A percentile compares a stretch with the other conserved stretches of the same genome.
phyloP scores from a whole-genome alignment of 2,329 filamentous ascomycete species.

The Paradendryphiella salina region DNA sequence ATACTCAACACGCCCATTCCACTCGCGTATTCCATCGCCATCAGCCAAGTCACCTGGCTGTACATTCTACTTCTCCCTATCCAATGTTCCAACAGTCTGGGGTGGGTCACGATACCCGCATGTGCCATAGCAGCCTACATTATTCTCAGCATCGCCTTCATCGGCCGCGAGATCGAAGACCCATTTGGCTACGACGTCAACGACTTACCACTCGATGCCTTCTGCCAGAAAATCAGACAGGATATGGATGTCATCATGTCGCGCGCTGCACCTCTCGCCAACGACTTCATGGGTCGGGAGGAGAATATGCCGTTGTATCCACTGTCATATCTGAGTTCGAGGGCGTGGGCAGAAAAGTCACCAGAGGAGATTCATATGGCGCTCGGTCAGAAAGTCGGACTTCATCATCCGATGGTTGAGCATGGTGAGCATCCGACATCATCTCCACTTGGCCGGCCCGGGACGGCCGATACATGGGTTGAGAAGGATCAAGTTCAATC shows the following conservation, averaged over 20 bases:
- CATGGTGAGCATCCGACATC: not conserved
- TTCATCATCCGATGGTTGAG: not conserved
- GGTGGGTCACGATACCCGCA: conserved; percentile 77
- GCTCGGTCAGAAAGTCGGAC: not conserved
- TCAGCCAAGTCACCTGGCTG: conserved; percentile 82
- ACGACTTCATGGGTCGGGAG: conserved; percentile 53
- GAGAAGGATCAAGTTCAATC: no score
- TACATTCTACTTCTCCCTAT: conserved; percentile 81
- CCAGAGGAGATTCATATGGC: not conserved
- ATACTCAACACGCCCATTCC: conserved; percentile 80
- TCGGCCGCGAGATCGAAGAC: conserved; percentile 82
- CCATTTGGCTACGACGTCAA: conserved; percentile 85
- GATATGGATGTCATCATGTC: conserved; percentile 76
- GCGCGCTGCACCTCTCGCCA: conserved; percentile 54
- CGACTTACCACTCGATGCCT: conserved; percentile 66
- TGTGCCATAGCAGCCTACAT: conserved; percentile 74
- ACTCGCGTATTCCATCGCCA: conserved; percentile 81
- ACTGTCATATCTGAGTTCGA: conserved; percentile 46
- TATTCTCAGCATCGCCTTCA: conserved; percentile 74
- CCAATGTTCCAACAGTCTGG: conserved; percentile 67
- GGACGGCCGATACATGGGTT: no score
- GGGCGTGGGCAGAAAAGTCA: conserved; percentile 35
- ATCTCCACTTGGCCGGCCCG: no score
- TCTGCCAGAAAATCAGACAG: conserved; percentile 71
- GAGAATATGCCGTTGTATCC: conserved; percentile 61